Evolutionary conservation across 805 yeast species (phyloP).

Genomic region (Clavispora phyllophila): DNA sequence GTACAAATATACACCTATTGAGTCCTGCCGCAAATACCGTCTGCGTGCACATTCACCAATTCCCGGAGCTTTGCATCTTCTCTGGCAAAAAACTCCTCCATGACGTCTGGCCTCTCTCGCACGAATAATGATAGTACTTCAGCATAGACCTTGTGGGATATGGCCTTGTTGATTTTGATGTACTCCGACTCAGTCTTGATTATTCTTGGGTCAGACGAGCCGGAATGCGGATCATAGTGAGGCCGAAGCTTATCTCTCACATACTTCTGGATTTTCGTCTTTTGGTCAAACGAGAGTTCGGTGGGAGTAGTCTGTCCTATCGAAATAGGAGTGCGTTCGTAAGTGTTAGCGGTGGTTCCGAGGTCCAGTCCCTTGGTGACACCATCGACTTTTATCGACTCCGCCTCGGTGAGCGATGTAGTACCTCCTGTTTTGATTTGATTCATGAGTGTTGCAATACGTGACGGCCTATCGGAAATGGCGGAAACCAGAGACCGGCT

Average conservation of each 20-base stretch:
- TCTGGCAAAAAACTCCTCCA: slow-evolving; percentile 16
- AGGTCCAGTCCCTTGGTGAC: neutral
- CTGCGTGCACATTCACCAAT: slow-evolving; percentile 22
- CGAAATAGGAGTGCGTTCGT: neutral
- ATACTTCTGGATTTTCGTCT: slow-evolving; percentile 49
- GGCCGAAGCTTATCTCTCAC: slow-evolving; percentile 52
- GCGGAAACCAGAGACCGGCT: neutral
- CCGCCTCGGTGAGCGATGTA: neutral
- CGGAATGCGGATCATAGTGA: slow-evolving; percentile 30
- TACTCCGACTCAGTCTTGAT: slow-evolving; percentile 38
- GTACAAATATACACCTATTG: neutral
- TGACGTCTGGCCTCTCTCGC: slow-evolving; percentile 4
- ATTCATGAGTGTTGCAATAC: slow-evolving; percentile 18
- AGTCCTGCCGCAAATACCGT: neutral
- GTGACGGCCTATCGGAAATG: slow-evolving; percentile 1
- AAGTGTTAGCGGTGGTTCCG: neutral
- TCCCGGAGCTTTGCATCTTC: slow-evolving; percentile 14
- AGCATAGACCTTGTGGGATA: slow-evolving; percentile 56
- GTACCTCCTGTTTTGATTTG: slow-evolving; percentile 12
- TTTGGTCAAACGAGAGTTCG: slow-evolving; percentile 40
- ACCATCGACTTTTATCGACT: slow-evolving; percentile 4
- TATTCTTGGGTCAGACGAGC: slow-evolving; percentile 14
- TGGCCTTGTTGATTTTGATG: slow-evolving; percentile 55
- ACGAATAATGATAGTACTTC: slow-evolving; percentile 16
- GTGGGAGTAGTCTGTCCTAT: neutral